Evolutionary conservation across 441 rosid species (phyloP), one percentile per base, ranked within the genome.

Genomic region (Cnidoscolus chayamansa): DNA sequence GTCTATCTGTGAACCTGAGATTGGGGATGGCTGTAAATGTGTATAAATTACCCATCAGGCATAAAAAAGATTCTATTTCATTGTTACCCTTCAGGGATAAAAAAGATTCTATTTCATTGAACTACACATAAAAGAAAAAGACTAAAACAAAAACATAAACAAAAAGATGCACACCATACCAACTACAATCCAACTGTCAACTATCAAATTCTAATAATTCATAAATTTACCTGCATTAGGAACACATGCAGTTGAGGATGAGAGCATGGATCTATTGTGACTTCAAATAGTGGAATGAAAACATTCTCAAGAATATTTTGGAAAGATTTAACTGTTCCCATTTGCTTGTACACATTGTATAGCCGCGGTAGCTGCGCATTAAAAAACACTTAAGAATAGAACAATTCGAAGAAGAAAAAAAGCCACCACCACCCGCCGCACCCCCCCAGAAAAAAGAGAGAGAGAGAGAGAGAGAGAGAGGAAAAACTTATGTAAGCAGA

Each of bases 201-300:
- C 30, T 12, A 65, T 60, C 58, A 66, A 63, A 56, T 11, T 59
- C 16, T 19, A 43, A 69, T 47, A 7, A n/a, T 25, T 20, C 19
- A 57, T 9, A 16, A 61, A 58, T 68, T 60, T 59, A 87, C 93
- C 84, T 83, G 85, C 81, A 76, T 80, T 60, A 89, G 83, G 79
- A 89, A 87, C 60, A 87, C 72, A 63, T 89, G 89, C 56, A 89
- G 82, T 63, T 89, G 94, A 79, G 94, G 94, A 84, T 89, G 94
- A 53, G 94, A 85, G 75, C 68, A 84, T 43, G 94, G 94, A 85
- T 89, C 81, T 55, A 89, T 59, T 13, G 94, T 88, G 77, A 79
- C 90, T 83, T 89, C 90, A 77, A 89, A 89, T n/a, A 89, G 79
- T 64, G 94, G 94, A 75, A 89, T 84, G 80, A 89, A 89, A 61